phyloP scores from a whole-genome alignment of 2,329 filamentous ascomycete species.

The Beauveria bassiana region DNA sequence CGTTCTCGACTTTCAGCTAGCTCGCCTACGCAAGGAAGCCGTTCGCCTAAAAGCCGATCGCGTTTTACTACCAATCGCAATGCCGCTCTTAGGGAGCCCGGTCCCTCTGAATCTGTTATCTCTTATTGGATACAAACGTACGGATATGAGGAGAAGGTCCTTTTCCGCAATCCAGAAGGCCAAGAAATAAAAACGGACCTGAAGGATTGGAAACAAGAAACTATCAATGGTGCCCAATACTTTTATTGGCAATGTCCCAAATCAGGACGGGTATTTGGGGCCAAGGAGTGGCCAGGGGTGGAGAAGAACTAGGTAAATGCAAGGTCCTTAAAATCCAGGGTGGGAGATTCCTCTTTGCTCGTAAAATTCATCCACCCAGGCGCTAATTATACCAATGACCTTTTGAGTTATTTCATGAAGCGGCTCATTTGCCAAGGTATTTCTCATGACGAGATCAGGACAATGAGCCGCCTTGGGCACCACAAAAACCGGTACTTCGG shows the following conservation, averaged over 20 bases:
- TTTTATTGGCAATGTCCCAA: too few relatives aligned
- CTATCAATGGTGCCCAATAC: too few relatives aligned
- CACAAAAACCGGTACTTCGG: constrained; percentile 37
- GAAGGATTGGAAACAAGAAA: neutral
- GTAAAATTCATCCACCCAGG: constrained; percentile 54
- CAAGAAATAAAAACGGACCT: neutral
- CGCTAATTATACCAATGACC: constrained; percentile 49
- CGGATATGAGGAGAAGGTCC: neutral
- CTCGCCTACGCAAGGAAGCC: neutral
- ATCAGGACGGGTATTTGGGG: too few relatives aligned
- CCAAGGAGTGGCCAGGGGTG: too few relatives aligned
- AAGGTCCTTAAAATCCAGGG: neutral
- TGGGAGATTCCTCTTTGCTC: constrained; percentile 10
- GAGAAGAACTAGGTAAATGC: too few relatives aligned
- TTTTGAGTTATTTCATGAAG: constrained; percentile 49
- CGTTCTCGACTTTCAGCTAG: neutral
- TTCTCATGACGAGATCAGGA: constrained; percentile 57
- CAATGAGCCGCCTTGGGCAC: constrained; percentile 45
- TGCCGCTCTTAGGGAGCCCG: too few relatives aligned
- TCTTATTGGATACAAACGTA: neutral
- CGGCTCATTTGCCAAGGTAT: constrained; percentile 44
- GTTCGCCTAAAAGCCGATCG: neutral
- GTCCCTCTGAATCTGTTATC: too few relatives aligned
- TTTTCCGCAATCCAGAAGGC: neutral
- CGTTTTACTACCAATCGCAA: neutral